Conservation (phyloP, 768 basidiomycete genomes). For the Podaxis sp. region DNA sequence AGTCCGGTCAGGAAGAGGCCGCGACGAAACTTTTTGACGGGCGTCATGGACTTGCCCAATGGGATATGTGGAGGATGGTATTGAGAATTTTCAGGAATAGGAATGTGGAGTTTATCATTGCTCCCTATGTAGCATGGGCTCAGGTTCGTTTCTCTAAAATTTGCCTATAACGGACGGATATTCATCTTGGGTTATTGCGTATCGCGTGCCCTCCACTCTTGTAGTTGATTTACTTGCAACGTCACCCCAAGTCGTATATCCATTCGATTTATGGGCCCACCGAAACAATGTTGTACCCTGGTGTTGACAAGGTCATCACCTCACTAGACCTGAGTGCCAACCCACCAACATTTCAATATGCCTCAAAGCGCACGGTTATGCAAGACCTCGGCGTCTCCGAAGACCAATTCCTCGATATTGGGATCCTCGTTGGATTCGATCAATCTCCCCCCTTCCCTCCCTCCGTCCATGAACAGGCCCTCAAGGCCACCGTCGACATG, state of each 20-base stretch:
- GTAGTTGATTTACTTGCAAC: slow-evolving; percentile 92
- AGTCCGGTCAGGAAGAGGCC: slow-evolving; percentile 85
- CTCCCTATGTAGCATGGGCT: slow-evolving; percentile 93
- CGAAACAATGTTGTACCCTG: slow-evolving; percentile 86
- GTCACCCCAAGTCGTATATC: slow-evolving; percentile 90
- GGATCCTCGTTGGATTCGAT: slow-evolving; percentile 89
- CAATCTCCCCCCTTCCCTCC: slow-evolving; percentile 79
- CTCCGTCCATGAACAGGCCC: slow-evolving; percentile 72
- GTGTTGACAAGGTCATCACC: slow-evolving; percentile 87
- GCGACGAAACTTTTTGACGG: slow-evolving; percentile 84
- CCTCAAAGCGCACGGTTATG: slow-evolving; percentile 72
- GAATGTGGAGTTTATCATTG: slow-evolving; percentile 93
- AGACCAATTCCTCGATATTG: slow-evolving; percentile 94
- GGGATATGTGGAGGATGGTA: slow-evolving; percentile 95
- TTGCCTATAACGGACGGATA: background rate
- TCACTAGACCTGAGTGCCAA: slow-evolving; percentile 72
- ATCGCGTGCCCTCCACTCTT: background rate
- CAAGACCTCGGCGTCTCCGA: slow-evolving; percentile 61
- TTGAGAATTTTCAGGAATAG: slow-evolving; percentile 91
- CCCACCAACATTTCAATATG: slow-evolving; percentile 76
- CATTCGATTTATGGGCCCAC: slow-evolving; percentile 92
- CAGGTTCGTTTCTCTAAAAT: slow-evolving; percentile 63
- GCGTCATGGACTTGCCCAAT: slow-evolving; percentile 67
- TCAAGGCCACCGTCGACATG: slow-evolving; percentile 89
- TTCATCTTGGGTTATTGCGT: background rate